Base-by-base conservation (phyloP, 768 basidiomycete species). In the Panellus pusillus region DNA sequence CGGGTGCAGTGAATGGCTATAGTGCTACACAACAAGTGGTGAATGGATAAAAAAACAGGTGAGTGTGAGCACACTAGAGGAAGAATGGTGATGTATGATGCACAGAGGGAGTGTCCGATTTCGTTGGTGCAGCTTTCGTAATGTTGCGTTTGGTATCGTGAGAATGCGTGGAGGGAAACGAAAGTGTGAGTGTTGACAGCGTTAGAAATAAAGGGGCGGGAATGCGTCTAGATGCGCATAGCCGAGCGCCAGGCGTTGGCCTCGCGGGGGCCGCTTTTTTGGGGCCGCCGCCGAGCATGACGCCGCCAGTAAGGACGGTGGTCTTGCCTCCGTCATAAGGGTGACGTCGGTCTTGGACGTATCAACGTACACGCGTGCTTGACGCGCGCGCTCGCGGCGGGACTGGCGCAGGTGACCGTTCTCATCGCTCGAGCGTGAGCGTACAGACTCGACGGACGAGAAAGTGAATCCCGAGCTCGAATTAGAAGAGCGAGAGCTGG, bases 261-360 rank as follows among this genome's bases (percentile, higher is more conserved):
- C 42, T 64, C 48, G 50, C 55, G 55, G 45, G 61, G 17, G 53
- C 46, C 5, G 52, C 52, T 44, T 70, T 65, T 59, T 72, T 76
- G 36, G 77, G 66, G 57, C 65, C 74, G 44, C 74, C 76, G 45
- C 89, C 89, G 56, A 92, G 86, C 90, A 92, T 92, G 61, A 91
- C 89, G 59, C 89, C 90, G 52, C 90, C 90, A 3, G 89, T 91
- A 62, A 92, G 81, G 45, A 91, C 89, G 27, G 89, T 91, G 48
- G 90, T 92, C 79, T 90, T 91, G 59, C 90, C 90, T 51, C 89
- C 89, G 61, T 92, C 89, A 63, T 92, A 92, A 63, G 87, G 43
- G 89, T 91, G 58, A 91, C 87, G 41, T 87, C 87, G 49, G 71
- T 90, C 76, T 85, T 91, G 64, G 84, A 71, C 18, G 76, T 80